These are phyloP conservation scores for Populus tomentosa DNA, from an alignment of 441 rosid species.

Conservation along the genomic window DNA sequence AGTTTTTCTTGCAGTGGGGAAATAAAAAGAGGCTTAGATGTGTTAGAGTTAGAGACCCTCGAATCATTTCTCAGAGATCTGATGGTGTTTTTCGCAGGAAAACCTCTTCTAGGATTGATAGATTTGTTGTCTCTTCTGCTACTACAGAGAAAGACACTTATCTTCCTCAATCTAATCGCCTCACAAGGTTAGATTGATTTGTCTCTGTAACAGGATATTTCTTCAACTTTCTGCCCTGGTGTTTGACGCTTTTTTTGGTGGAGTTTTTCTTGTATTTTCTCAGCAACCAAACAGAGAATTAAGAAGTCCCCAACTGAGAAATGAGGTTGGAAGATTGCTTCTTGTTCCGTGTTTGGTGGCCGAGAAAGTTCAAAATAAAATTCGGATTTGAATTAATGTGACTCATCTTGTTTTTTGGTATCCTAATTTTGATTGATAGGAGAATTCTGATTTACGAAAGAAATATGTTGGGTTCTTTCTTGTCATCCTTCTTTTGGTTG, in stretches of 20 bases:
- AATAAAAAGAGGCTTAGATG: conserved; percentile 69
- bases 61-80: conserved; percentile 42
- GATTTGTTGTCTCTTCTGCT: conserved; percentile 28
- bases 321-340: conserved; percentile 7
- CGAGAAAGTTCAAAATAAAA: background rate
- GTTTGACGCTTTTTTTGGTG: background rate
- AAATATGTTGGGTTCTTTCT: conserved; percentile 1
- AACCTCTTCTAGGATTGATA: conserved; percentile 41
- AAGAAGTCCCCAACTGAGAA: conserved; percentile 1
- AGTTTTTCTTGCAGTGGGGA: conserved; percentile 68
- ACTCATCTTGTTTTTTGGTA: background rate
- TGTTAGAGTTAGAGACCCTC: conserved; percentile 63
- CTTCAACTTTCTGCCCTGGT: background rate
- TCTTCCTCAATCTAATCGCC: conserved; percentile 46
- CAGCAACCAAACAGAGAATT: conserved; percentile 27
- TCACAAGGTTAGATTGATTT: conserved; percentile 48
- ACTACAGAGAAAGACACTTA: conserved; percentile 42
- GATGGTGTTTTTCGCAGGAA: conserved; percentile 41
- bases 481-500: conserved; percentile 15
- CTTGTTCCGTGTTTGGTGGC: conserved; percentile 14
- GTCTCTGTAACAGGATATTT: background rate
- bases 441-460: background rate
- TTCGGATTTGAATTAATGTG: background rate
- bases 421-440: conserved; percentile 16
- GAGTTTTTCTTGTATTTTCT: conserved; percentile 12